Evolutionary conservation across 108 stramenopile genomes (phyloP).

Genomic region (Fistulifera pelliculosa): DNA sequence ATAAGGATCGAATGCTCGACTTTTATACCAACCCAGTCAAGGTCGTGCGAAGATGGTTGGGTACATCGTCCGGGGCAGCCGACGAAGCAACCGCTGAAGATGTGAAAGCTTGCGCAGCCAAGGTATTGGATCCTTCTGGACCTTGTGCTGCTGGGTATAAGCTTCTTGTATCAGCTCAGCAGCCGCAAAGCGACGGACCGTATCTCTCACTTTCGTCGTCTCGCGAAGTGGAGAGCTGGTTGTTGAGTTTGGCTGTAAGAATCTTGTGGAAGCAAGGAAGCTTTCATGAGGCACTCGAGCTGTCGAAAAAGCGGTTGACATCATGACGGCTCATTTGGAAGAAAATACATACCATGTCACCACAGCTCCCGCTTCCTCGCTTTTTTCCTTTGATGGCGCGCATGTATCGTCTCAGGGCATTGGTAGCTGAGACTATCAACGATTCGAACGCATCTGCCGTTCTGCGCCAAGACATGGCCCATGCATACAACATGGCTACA

Average conservation of each 20-base stretch:
- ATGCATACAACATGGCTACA: conserved; percentile 64
- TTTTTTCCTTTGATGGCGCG: conserved; percentile 72
- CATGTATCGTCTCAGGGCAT: conserved; percentile 65
- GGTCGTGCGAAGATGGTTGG: conserved; percentile 76
- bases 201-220: conserved; percentile 19
- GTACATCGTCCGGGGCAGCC: conserved; percentile 60
- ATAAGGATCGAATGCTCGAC: conserved; percentile 18
- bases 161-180: conserved; percentile 5
- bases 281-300: conserved; percentile 28
- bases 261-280: conserved; percentile 45
- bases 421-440: conserved; percentile 40
- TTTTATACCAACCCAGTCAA: conserved; percentile 51
- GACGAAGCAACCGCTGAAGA: conserved; percentile 36
- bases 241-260: conserved; percentile 59
- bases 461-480: conserved; percentile 43
- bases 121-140: conserved; percentile 44
- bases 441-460: conserved; percentile 23
- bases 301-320: conserved; percentile 40
- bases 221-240: conserved; percentile 64
- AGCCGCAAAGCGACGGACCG: background rate
- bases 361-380: conserved; percentile 26
- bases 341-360: conserved; percentile 26
- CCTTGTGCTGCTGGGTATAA: conserved; percentile 32
- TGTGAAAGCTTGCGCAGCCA: conserved; percentile 36
- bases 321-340: conserved; percentile 39